Evolutionary conservation across 345 rosid genomes (phyloP), one percentile per base, ranked within the genome.

Genomic region (Ceriops tagal): DNA sequence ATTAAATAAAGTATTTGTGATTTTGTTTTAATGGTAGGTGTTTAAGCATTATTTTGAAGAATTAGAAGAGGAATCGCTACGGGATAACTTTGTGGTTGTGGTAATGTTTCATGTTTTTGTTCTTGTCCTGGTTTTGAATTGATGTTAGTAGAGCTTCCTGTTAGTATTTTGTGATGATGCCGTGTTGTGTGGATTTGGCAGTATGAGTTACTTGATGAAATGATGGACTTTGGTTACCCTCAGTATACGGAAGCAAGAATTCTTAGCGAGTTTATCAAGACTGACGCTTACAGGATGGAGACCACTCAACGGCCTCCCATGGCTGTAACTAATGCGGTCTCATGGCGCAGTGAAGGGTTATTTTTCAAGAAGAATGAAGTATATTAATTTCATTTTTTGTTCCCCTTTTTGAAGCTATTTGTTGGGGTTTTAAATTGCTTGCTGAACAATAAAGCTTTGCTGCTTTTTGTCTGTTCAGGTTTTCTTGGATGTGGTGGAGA

Each of bases 41-140:
- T 92, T 92, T 79, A 95, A 95, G 87, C 99, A 95, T 83, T 95
- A 95, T 78, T 95, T 95, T 56, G 98, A 95, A 77, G 93, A 90
- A 78, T 78, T 95, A 70, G 99, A 95, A 63, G 99, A 95, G 82
- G 99, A 95, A 78, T 95, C 99, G 0, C 86, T 95, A 64, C 84
- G 98, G 75, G 99, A 95, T 83, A 95, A 95, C 83, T 95, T 95
- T 75, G 99, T 95, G 58, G 97, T 95, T 8, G 98, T 95, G 96
- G 99, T 95, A 79, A 67, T 96, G 80, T 10, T 43, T 43, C 19
- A 5, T 43, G 15, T 15, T 43, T 43, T 43, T 15, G 49, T 43
- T 43, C 49, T 43, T 13, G 47, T 43, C 49, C 49, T 11, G 49
- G 5, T 43, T 43, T 43, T 43, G 49, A 15, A 43, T 13, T 43